A percentile compares a stretch with the other conserved stretches of the same genome.
These are phyloP conservation scores for Flaveria brownii DNA, from an alignment of 129 eudicot genomes.

Conservation along the genomic window DNA sequence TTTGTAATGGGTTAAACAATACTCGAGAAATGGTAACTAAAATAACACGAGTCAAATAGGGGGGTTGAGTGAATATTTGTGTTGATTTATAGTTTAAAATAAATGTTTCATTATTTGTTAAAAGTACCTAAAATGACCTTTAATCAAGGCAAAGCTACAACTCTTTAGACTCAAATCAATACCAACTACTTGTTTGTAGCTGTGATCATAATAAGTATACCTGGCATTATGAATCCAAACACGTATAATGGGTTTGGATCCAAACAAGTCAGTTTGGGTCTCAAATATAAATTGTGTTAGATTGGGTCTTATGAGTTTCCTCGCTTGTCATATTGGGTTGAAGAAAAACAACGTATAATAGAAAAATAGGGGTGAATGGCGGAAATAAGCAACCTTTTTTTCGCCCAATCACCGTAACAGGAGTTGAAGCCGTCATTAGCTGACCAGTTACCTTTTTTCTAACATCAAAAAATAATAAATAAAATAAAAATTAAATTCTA, in stretches of 20 bases:
- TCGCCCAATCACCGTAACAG: neutral
- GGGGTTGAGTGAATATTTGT: neutral
- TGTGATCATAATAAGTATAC: neutral
- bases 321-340: neutral
- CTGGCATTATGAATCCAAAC: neutral
- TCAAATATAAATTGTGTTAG: neutral
- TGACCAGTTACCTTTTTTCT: neutral
- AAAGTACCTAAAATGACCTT: neutral
- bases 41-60: neutral
- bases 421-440: neutral
- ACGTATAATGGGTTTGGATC: neutral
- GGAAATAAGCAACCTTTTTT: neutral
- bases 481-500: neutral
- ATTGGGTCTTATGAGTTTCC: neutral
- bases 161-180: neutral
- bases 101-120: neutral
- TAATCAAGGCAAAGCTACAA: neutral
- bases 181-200: neutral
- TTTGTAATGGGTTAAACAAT: neutral
- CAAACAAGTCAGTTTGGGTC: neutral
- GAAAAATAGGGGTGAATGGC: neutral
- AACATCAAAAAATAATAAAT: neutral
- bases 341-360: neutral
- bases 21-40: neutral
- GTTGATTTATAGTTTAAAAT: neutral